Conservation (phyloP, 176 grass and related monocot species). For the Carex scoparia region DNA sequence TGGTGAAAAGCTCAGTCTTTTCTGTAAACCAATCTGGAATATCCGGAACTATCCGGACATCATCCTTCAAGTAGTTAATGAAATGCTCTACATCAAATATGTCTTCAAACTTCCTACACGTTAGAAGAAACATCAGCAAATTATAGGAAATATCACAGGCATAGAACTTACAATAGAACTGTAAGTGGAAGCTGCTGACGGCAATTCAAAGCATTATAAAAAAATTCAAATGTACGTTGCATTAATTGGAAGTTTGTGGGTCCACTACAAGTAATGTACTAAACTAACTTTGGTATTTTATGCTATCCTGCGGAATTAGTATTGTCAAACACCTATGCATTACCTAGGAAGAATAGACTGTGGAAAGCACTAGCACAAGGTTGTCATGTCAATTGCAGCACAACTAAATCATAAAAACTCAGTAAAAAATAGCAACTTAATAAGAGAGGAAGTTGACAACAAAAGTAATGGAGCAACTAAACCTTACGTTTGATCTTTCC, state of each 20-base stretch:
- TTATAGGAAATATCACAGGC: not conserved
- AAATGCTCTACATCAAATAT: conserved; percentile 99
- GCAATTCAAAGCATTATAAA: not conserved
- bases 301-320: not conserved
- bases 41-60: conserved; percentile 75
- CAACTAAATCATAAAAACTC: not conserved
- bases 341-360: not conserved
- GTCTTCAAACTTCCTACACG: conserved; percentile 92
- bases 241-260: not conserved
- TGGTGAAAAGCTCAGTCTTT: conserved; percentile 92
- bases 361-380: not conserved
- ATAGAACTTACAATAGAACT: not conserved
- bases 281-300: not conserved
- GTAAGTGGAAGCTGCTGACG: not conserved
- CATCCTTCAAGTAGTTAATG: conserved; percentile 96
- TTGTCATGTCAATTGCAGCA: not conserved
- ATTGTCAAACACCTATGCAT: not conserved
- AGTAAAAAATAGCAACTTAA: not conserved
- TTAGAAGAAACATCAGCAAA: conserved; percentile 14
- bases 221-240: not conserved
- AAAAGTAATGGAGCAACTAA: conserved; percentile 1
- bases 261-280: not conserved
- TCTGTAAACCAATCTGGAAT: conserved; percentile 99
- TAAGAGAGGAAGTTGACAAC: conserved; percentile 1
- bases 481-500: conserved; percentile 95